Percentiles rank a stretch among this genome's conserved stretches.
Conservation (phyloP, 2,329 filamentous ascomycete genomes). For the Trichoderma citrinoviride region DNA sequence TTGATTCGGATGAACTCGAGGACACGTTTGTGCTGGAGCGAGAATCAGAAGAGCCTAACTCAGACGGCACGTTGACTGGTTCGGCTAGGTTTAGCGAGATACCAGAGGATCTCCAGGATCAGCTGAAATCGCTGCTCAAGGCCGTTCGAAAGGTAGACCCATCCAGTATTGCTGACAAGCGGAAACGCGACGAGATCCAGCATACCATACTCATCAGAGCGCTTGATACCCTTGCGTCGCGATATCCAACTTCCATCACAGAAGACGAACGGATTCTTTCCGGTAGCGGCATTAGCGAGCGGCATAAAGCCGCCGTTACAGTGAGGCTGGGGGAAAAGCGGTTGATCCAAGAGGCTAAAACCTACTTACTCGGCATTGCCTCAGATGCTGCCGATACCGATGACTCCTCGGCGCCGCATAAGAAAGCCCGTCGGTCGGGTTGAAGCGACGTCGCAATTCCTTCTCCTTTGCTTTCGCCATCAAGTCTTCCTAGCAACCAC, state of each 20-base stretch:
- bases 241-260: constrained; percentile 44
- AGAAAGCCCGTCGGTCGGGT: constrained; percentile 30
- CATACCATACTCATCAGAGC: constrained; percentile 40
- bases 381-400: constrained; percentile 26
- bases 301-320: constrained; percentile 59
- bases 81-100: constrained; percentile 41
- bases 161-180: constrained; percentile 47
- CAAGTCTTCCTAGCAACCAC: neutral
- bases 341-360: constrained; percentile 56
- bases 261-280: constrained; percentile 42
- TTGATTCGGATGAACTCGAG: constrained; percentile 68
- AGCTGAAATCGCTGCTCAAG: constrained; percentile 52
- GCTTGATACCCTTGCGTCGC: constrained; percentile 39
- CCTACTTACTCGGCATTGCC: constrained; percentile 25
- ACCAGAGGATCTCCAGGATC: constrained; percentile 51
- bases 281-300: constrained; percentile 31
- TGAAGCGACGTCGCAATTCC: constrained; percentile 9
- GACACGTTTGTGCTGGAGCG: constrained; percentile 70
- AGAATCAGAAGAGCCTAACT: constrained; percentile 50
- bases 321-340: constrained; percentile 72
- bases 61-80: constrained; percentile 45
- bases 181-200: constrained; percentile 47
- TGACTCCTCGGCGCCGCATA: constrained; percentile 29
- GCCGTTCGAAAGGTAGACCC: constrained; percentile 45
- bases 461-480: neutral